Evolutionary conservation across 2,329 filamentous ascomycete genomes (phyloP), one percentile per base, ranked within the genome.

Genomic region (Penicillium digitatum): DNA sequence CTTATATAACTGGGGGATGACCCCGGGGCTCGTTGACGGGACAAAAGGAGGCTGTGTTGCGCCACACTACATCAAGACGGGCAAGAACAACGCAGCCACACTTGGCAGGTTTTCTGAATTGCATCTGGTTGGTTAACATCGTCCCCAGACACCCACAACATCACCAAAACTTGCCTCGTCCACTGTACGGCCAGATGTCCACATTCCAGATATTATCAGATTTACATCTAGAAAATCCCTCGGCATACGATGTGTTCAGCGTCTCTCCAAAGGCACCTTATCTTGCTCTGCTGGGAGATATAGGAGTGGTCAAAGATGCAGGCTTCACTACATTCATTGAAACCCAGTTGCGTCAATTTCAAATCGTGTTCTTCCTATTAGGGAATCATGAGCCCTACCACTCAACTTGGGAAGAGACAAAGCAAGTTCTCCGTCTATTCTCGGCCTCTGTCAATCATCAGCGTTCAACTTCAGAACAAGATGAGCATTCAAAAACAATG

Each of bases 361-460:
- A 70, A 5, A 65, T 71, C 2, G 78, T 85, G 1, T 75, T 85
- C 38, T 73, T 83, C 29, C 72, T 85, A 0, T 66, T 78, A 0
- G 81, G 82, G 0, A 85, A 85, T 60, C 82, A 85, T 62, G 82
- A 86, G 62, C 72, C 81, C 0, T 83, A 80, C 58, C 62, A 68
- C 29, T 66, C 65, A 35, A 69, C 48, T 43, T 73, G 70, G 68
- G 18, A 29, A 2, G 58, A 64, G 2, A 65, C 60, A 7, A 66
- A 61, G 34, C 52, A 56, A 10, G 55, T 54, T 18, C 29, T 73
- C 2, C 37, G 52, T 14, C 43, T 56, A n/a, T 72, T 74, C 48
- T 60, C 64, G 7, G 40, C 60, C 7, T 53, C 63, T 16, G 52
- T 70, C 11, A 46, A 52, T 9, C 29, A 64, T 46, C 52, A 56